Evolutionary conservation across 768 basidiomycete species (phyloP), one percentile per base, ranked within the genome.

Genomic region (Leucosporidium creatinivorum): DNA sequence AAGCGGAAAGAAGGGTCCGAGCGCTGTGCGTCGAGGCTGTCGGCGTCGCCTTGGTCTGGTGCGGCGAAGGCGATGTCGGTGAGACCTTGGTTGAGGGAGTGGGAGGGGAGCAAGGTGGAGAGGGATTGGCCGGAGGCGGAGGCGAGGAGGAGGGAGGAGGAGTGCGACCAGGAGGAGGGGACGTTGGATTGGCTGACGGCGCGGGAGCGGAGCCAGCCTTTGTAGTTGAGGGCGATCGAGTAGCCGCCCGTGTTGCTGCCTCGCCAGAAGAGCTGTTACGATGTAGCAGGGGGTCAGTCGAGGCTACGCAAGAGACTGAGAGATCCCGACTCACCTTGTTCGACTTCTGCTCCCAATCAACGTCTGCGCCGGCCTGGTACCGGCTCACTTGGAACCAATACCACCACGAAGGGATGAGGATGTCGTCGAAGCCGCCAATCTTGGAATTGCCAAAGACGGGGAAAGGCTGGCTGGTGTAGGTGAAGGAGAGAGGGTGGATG

Each of bases 221-320:
- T 36, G 61, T 55, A 67, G 49, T 50, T 39, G 47, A 66, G 60
- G 17, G 48, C 60, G 31, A 30, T 19, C 21, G 54, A 49, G 25
- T 56, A 36, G 1, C 66, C 66, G 49, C 66, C 66, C 21, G 66
- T 67, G 56, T 67, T 67, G 54, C 56, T 44, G 1, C 66, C 66
- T 51, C 66, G 61, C 66, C 66, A 67, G 66, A 51, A 67, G 19
- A 67, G 25, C 66, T 62, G 33, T 30, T 9, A 3, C 9, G 21
- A 15, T 15, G 26, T n/a, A 49, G 7, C n/a, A 30, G n/a, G 19
- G 17, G 4, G 28, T 60, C 44, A 60, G 48, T n/a, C 8, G 18
- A 15, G 13, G 26, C 23, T 15, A 1, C 19, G 2, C 30, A 1
- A 44, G 15, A 39, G 4, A 17, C 39, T 15, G 10, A 60, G 19